Percentiles rank a stretch among this genome's conserved stretches.
Evolutionary conservation across 176 grass and related monocot genomes (phyloP).

Genomic region (Carex cristatella): DNA sequence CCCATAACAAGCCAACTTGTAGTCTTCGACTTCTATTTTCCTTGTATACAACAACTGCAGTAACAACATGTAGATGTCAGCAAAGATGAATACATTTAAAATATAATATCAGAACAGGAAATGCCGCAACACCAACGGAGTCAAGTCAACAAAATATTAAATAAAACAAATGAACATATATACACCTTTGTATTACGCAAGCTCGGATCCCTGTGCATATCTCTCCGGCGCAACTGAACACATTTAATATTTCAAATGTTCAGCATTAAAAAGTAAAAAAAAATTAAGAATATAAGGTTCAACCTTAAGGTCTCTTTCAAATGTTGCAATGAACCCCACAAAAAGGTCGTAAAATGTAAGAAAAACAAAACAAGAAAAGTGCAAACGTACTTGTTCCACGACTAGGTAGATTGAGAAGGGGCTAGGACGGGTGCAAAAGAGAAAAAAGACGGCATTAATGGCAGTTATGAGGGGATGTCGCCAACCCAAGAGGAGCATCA

Average conservation of each 20-base stretch:
- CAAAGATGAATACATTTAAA: not conserved
- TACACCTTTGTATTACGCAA: conserved; percentile 54
- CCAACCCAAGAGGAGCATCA: conserved; percentile 53
- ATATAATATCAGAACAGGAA: not conserved
- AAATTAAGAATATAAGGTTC: not conserved
- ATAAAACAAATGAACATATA: not conserved
- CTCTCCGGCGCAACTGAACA: conserved; percentile 57
- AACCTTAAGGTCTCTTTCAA: not conserved
- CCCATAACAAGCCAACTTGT: conserved; percentile 65
- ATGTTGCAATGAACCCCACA: not conserved
- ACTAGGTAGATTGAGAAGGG: conserved; percentile 75
- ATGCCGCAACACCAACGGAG: not conserved
- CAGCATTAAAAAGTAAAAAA: not conserved
- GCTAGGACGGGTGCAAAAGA: conserved; percentile 70
- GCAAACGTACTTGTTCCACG: conserved; percentile 65
- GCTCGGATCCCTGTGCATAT: conserved; percentile 32
- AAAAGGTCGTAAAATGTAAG: not conserved
- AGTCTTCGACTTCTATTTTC: conserved; percentile 68
- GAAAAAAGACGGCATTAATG: conserved; percentile 62
- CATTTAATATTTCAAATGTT: conserved; percentile 13
- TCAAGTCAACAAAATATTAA: not conserved
- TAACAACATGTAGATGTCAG: conserved; percentile 17
- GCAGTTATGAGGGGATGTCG: conserved; percentile 51
- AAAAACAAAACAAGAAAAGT: not conserved
- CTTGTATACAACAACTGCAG: conserved; percentile 50